phyloP scores from a whole-genome alignment of 2,329 filamentous ascomycete species.

The Diaporthe eres region DNA sequence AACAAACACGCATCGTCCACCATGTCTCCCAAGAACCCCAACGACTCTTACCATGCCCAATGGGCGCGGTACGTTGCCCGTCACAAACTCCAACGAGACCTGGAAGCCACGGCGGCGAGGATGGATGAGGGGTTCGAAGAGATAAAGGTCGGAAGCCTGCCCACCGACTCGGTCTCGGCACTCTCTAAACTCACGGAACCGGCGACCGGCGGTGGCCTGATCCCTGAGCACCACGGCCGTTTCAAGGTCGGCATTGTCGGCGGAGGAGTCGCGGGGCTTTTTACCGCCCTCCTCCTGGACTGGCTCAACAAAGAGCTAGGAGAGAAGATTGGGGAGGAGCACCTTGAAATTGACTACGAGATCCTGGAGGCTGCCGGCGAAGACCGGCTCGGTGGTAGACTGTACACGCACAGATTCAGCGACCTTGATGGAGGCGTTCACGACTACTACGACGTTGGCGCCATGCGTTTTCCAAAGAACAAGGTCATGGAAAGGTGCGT shows the following conservation, averaged over 20 bases:
- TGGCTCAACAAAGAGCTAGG: background rate
- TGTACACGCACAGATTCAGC: background rate
- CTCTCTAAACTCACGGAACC: background rate
- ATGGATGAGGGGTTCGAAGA: too few species aligned
- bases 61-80: background rate
- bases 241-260: conserved; percentile 13
- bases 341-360: conserved; percentile 3
- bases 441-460: conserved; percentile 14
- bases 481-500: background rate
- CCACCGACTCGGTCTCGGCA: background rate
- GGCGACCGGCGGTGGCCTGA: background rate
- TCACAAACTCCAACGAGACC: background rate
- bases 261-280: background rate
- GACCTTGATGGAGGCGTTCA: background rate
- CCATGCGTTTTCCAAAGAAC: background rate
- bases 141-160: background rate
- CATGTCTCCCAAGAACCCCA: background rate
- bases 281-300: background rate
- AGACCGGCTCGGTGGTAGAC: background rate
- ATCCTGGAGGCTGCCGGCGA: conserved; percentile 1
- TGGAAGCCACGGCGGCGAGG: background rate
- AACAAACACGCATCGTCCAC: background rate
- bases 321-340: background rate
- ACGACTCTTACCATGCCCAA: background rate
- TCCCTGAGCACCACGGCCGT: background rate